phyloP scores from a whole-genome alignment of 495 filamentous ascomycete species.

The Hypoxylon perforatum region DNA sequence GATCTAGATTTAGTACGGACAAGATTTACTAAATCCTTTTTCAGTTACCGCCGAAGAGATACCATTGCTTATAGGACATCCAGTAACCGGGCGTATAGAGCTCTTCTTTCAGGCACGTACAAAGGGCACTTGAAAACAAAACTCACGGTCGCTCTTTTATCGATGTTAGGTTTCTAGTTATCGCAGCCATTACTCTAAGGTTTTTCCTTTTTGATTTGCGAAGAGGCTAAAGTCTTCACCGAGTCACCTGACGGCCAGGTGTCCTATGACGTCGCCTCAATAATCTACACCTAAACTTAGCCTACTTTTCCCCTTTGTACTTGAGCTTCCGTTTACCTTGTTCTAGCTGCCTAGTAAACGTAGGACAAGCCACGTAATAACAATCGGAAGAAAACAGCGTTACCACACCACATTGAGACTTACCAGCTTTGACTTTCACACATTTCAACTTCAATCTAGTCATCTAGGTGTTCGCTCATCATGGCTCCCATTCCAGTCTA shows the following conservation, averaged over 20 bases:
- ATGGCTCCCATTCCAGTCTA: slow-evolving; percentile 71
- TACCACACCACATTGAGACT: not conserved
- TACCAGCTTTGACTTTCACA: not conserved
- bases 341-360: slow-evolving; percentile 9
- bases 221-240: slow-evolving; percentile 17
- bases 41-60: not conserved
- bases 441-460: not conserved
- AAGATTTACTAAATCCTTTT: not conserved
- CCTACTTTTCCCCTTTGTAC: slow-evolving; percentile 1
- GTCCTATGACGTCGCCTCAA: slow-evolving; percentile 39
- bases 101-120: not conserved
- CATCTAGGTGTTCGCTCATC: slow-evolving; percentile 33
- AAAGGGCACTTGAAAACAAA: not conserved
- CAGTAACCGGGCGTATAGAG: not conserved
- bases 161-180: not conserved
- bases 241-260: slow-evolving; percentile 32
- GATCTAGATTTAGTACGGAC: not conserved
- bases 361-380: not conserved
- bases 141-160: not conserved
- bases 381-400: not conserved
- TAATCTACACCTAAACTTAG: slow-evolving; percentile 8
- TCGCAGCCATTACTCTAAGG: not conserved
- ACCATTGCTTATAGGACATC: not conserved
- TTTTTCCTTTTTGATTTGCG: not conserved
- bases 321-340: slow-evolving; percentile 1